Base-by-base conservation (phyloP, 208 protist genomes). In the Trypanosoma boissoni region DNA sequence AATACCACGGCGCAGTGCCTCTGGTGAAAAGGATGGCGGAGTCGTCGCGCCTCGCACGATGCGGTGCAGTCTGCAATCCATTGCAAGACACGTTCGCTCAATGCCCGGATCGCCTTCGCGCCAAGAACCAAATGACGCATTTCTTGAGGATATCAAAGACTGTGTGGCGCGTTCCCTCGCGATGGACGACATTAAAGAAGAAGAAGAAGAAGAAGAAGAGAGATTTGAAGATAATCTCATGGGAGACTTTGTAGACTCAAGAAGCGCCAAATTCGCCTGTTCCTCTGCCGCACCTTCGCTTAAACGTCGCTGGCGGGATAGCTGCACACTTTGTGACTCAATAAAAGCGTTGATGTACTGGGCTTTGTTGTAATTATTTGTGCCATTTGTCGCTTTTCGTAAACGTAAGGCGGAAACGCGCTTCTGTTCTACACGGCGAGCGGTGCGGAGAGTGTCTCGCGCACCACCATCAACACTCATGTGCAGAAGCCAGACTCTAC, bases 331-430 rank as follows among this genome's bases (percentile, higher is more conserved):
- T 31, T 85, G 65, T 3, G 83, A 76, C 61, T 87, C 73, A 1
- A 91, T 20, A 63, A 76, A 91, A 0, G 83, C 83, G 27, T 42
- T 75, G 49, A 91, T 76, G 63, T 91, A 91, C 63, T 91, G 79
- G 4, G 67, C 77, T 43, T 85, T 91, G 61, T 78, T 55, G 39
- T 78, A 81, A 3, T 49, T 21, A 51, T 76, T 85, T 12, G 77
- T 76, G 6, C 52, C 53, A 28, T 57, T 54, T 20, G 10, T 45
- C 12, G 34, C 27, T 34, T 48, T 43, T n/a, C 16, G 1, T 12
- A 12, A 26, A 0, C 51, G 56, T 31, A 46, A 5, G 31, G 9
- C 14, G 26, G 12, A 26, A 9, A 57, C 52, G 16, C 63, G 58
- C 12, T 21, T 59, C 4, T 34, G 58, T 29, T 75, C 58, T 3